Base-by-base conservation (phyloP, 805 yeast species). In the Starmerella lactis-condensi region DNA sequence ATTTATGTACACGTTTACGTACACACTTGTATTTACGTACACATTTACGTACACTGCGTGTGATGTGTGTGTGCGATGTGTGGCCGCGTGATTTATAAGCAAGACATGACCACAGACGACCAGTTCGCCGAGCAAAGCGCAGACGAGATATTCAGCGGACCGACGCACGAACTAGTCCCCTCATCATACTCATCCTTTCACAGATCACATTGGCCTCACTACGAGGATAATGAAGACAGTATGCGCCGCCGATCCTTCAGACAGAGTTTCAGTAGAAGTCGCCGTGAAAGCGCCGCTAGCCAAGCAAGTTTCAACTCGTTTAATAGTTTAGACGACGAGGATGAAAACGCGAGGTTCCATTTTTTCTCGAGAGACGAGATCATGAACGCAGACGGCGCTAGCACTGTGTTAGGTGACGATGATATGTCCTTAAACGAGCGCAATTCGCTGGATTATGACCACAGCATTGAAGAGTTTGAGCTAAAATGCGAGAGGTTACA, bases 321-420 rank as follows among this genome's bases (percentile, higher is more conserved):
- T 20, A 35, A 15, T 16, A 30, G 30, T 19, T 17, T 29, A 8
- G 29, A 22, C 9, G 20, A 14, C n/a, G 35, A 22, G 19, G 31
- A 27, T 12, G 30, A 22, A 20, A 37, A 32, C 7, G 41, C 36
- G 17, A 33, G 32, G 33, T 85, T 89, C 57, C 66, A 70, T 38
- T 85, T 83, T 50, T 85, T 85, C 53, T 70, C 85, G 8, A 61
- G 75, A 4, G 79, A 76, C 34, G 89, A 81, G 42, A 73, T 85
- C 28, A 83, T 75, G 45, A 61, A 65, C 30, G 95, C 96, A 1
- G 89, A 77, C 32, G 94, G 94, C 28, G 58, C 53, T 5, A 64
- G 85, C 1, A 77, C 94, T 75, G 82, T 76, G 39, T 44, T 46
- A 4, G 51, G 51, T 13, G 60, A 55, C 21, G 40, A 51, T 22